A percentile compares a stretch with the other conserved stretches of the same genome.
phyloP scores from a whole-genome alignment of 257 asterid genomes.

The Solanum verrucosum region DNA sequence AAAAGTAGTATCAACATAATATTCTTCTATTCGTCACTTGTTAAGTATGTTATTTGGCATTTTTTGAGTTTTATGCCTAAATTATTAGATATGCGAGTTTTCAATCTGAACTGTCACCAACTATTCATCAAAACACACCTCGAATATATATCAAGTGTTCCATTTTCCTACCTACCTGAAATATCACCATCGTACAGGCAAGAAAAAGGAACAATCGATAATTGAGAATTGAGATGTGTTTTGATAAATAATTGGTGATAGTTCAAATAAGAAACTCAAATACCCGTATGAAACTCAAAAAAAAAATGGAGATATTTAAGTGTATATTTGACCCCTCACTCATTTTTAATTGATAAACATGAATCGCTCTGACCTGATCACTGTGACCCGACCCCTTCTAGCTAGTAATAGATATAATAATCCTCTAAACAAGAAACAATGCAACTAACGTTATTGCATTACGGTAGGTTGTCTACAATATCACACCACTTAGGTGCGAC shows the following conservation, averaged over 20 bases:
- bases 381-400: neutral
- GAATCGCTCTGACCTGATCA: neutral
- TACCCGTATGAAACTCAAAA: neutral
- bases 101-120: neutral
- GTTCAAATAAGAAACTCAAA: neutral
- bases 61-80: neutral
- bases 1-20: neutral
- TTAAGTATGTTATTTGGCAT: neutral
- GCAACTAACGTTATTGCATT: neutral
- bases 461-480: accelerated
- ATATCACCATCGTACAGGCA: neutral
- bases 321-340: neutral
- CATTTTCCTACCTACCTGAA: neutral
- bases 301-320: accelerated
- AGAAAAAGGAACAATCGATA: neutral
- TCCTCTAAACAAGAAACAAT: neutral
- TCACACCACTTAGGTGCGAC: neutral
- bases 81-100: neutral
- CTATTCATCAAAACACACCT: neutral
- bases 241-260: neutral
- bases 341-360: neutral
- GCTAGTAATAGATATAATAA: neutral
- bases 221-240: neutral
- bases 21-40: neutral
- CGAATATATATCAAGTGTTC: neutral